Base-by-base conservation (phyloP, 1,284 basidiomycete species). In the Anthracocystis walkeri region DNA sequence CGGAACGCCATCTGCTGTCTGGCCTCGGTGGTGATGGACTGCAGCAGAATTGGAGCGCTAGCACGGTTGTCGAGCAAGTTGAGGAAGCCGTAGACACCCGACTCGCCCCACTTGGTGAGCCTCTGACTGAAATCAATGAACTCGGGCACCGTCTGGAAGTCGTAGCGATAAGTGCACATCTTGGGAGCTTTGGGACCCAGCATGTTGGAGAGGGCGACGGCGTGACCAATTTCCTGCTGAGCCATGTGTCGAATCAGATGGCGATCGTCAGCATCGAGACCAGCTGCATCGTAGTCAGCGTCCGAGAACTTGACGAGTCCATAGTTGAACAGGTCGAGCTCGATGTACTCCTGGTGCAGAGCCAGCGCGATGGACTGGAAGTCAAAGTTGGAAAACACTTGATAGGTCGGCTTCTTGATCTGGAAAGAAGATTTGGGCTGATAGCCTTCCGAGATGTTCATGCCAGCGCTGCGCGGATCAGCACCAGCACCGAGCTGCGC, bases 291-390 rank as follows among this genome's bases (percentile, higher is more conserved):
- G 48, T 76, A 79, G 48, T 81, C 72, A 14, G 59, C 75, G n/a
- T 67, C 73, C 10, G 75, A 72, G 44, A 81, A 81, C 48, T 69
- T 68, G 50, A 67, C 65, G 25, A 81, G 60, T 7, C 58, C 75
- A 45, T 81, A 75, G 59, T 79, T 79, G 78, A 81, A 81, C 4
- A 73, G 62, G 48, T 81, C 79, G 20, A 79, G 66, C 73, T 81
- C 79, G 51, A 81, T 81, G 60, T 72, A 77, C 66, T 81, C 79
- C 44, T 79, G 77, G 48, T 75, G 75, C 35, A 73, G 8, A 27
- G 61, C 76, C 21, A 78, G 76, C 11, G 64, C 68, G 29, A 79
- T 64, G 35, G 67, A 69, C 58, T 78, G 75, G 33, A 71, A 78
- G 50, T 79, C 77, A 52, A 79, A 79, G 55, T 67, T 66, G 18